Percentiles rank a stretch among this genome's conserved stretches.
Evolutionary conservation across 805 yeast species (phyloP).

Genomic region (Monosporozyma siamensis): DNA sequence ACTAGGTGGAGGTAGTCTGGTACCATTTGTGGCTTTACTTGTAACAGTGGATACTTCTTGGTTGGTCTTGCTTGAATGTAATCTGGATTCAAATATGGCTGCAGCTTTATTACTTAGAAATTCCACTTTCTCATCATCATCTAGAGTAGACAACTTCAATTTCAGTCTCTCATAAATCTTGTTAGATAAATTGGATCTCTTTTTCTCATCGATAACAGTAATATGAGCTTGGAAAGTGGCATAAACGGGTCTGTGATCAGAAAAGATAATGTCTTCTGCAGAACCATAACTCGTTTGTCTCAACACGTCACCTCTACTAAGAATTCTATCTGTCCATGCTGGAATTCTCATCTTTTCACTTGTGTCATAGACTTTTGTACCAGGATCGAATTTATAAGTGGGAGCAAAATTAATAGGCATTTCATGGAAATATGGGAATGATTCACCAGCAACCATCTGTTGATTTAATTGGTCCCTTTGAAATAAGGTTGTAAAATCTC

Average conservation of each 20-base stretch:
- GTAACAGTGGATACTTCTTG: slow-evolving; percentile 8
- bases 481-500: slow-evolving; percentile 44
- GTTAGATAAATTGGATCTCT: slow-evolving; percentile 41
- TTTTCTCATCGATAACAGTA: slow-evolving; percentile 52
- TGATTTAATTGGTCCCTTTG: slow-evolving; percentile 69
- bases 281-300: slow-evolving; percentile 53
- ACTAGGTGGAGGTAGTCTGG: slow-evolving; percentile 73
- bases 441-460: slow-evolving; percentile 67
- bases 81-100: slow-evolving; percentile 1
- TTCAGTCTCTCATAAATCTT: slow-evolving; percentile 48
- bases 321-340: slow-evolving; percentile 93
- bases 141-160: slow-evolving; percentile 34
- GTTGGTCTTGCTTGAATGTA: slow-evolving; percentile 2
- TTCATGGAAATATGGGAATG: slow-evolving; percentile 78
- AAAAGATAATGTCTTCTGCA: slow-evolving; percentile 48
- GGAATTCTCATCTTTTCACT: slow-evolving; percentile 90
- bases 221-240: slow-evolving; percentile 59
- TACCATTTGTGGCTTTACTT: background rate
- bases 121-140: slow-evolving; percentile 38
- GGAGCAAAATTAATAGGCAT: slow-evolving; percentile 75
- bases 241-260: slow-evolving; percentile 88
- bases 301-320: slow-evolving; percentile 53
- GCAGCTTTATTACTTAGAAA: slow-evolving; percentile 33
- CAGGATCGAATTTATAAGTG: slow-evolving; percentile 89
- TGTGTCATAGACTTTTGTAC: slow-evolving; percentile 72